Conservation (phyloP, 169 alveolate genomes). For the Plasmodium blacklocki region DNA sequence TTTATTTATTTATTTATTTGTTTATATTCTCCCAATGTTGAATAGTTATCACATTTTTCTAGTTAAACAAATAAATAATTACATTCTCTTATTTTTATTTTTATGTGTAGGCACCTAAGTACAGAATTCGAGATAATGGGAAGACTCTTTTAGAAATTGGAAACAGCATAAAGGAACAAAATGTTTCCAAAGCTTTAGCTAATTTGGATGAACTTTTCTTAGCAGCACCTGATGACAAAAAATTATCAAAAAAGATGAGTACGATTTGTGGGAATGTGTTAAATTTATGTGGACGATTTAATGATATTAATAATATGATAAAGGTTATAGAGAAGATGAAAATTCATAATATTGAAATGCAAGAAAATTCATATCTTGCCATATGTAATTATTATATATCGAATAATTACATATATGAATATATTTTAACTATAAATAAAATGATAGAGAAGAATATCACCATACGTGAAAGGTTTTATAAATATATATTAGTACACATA, state of each 20-base stretch:
- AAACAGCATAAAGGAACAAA: conserved; percentile 52
- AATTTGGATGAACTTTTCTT: conserved; percentile 19
- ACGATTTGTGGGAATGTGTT: conserved; percentile 65
- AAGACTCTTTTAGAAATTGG: conserved; percentile 59
- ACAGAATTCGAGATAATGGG: conserved; percentile 13
- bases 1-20: not conserved
- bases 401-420: conserved; percentile 72
- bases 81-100: not conserved
- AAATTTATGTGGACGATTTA: conserved; percentile 49
- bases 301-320: conserved; percentile 53
- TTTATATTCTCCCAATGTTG: not conserved
- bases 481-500: conserved; percentile 20
- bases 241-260: conserved; percentile 55
- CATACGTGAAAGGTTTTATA: conserved; percentile 60
- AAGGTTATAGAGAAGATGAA: conserved; percentile 57
- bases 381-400: conserved; percentile 69
- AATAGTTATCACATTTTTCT: too few species aligned
- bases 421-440: conserved; percentile 61
- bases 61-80: not conserved
- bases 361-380: conserved; percentile 56
- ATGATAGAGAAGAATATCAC: conserved; percentile 67
- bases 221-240: conserved; percentile 6
- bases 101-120: conserved; percentile 6
- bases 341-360: conserved; percentile 47
- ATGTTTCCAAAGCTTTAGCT: conserved; percentile 21